phyloP scores from a whole-genome alignment of 805 yeast species.

The Cyberlindnera euphorbiiphila region DNA sequence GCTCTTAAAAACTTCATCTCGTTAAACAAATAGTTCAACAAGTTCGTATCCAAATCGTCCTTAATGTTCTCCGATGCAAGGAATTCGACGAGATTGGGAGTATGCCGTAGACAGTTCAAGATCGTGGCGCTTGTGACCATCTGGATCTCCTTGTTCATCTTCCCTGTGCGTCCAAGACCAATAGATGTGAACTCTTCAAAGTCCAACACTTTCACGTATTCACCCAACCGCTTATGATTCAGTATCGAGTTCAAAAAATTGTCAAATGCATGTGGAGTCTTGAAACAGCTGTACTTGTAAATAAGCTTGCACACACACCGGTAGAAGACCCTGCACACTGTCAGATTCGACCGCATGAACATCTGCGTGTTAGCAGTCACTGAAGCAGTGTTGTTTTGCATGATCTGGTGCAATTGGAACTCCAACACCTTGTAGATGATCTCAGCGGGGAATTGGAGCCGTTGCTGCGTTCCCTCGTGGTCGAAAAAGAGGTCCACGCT shows the following conservation, averaged over 20 bases:
- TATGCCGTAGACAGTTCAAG: conserved; percentile 52
- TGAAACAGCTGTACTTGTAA: conserved; percentile 67
- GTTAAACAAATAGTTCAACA: conserved; percentile 54
- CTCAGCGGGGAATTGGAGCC: conserved; percentile 45
- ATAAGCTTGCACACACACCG: conserved; percentile 53
- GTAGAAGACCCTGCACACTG: conserved; percentile 56
- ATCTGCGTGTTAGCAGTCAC: conserved; percentile 48
- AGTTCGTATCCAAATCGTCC: conserved; percentile 65
- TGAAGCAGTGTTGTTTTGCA: conserved; percentile 47
- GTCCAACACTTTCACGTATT: conserved; percentile 71
- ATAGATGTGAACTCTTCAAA: conserved; percentile 86
- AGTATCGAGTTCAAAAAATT: conserved; percentile 56
- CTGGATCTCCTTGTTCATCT: conserved; percentile 88
- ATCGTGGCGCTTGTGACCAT: conserved; percentile 80
- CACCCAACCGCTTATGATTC: conserved; percentile 45
- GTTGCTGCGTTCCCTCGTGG: background rate
- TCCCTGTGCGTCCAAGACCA: conserved; percentile 83
- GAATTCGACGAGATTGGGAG: conserved; percentile 73
- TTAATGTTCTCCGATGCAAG: conserved; percentile 83
- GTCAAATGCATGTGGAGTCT: conserved; percentile 77
- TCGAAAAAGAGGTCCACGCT: too few relatives aligned
- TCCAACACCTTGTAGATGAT: conserved; percentile 52
- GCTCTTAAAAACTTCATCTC: conserved; percentile 54
- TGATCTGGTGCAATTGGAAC: conserved; percentile 46
- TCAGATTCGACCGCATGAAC: conserved; percentile 48